Percentiles rank a stretch among this genome's conserved stretches.
Conservation (phyloP, 495 filamentous ascomycete species). For the Aeminium ludgeri region DNA sequence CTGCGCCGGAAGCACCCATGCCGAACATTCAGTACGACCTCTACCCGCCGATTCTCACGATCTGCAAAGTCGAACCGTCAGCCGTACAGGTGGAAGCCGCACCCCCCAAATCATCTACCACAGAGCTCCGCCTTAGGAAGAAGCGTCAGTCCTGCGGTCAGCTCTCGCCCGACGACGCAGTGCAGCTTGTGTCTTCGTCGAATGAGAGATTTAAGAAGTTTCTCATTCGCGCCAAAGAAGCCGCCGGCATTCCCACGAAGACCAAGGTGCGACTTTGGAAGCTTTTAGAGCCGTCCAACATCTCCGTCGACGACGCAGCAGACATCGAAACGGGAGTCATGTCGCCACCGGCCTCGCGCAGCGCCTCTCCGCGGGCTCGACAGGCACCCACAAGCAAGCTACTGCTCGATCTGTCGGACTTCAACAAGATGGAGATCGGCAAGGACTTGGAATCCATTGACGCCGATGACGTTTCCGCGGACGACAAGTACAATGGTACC, state of each 20-base stretch:
- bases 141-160: slow-evolving; percentile 37
- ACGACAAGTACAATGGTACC: slow-evolving; percentile 61
- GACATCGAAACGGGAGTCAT: slow-evolving; percentile 26
- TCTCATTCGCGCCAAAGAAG: slow-evolving; percentile 50
- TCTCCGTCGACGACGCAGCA: slow-evolving; percentile 17
- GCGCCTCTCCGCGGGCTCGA: slow-evolving; percentile 31
- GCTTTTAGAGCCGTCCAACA: slow-evolving; percentile 32
- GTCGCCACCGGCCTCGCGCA: slow-evolving; percentile 43
- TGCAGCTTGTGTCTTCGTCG: slow-evolving; percentile 48
- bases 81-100: not conserved
- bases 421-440: slow-evolving; percentile 48
- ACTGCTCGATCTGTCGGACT: slow-evolving; percentile 53
- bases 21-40: slow-evolving; percentile 67
- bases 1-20: slow-evolving; percentile 29
- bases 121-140: slow-evolving; percentile 16
- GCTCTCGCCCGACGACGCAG: slow-evolving; percentile 32
- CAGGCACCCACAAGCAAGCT: slow-evolving; percentile 34
- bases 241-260: slow-evolving; percentile 42
- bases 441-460: slow-evolving; percentile 54
- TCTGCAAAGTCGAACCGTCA: slow-evolving; percentile 47
- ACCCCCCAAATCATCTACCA: not conserved
- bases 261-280: slow-evolving; percentile 71
- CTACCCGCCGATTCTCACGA: slow-evolving; percentile 69
- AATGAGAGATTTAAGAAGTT: slow-evolving; percentile 53
- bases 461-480: slow-evolving; percentile 52